Conservation (phyloP, 2,329 filamentous ascomycete species). For the Fusarium sp. region DNA sequence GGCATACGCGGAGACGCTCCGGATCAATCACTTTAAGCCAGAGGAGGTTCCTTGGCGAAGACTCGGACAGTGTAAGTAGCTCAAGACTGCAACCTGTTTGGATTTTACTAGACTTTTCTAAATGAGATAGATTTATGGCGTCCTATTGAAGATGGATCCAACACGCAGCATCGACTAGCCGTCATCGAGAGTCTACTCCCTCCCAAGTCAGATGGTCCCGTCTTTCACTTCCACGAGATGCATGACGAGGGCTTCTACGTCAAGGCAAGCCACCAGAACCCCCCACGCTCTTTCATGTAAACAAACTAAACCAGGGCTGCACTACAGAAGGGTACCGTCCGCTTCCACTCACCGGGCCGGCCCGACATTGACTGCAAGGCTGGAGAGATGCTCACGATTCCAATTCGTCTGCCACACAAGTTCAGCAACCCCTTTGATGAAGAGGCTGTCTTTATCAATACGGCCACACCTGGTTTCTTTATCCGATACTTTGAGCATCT, state of each 20-base stretch:
- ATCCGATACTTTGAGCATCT: constrained; percentile 39
- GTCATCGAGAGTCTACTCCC: constrained; percentile 34
- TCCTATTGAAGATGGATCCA: constrained; percentile 34
- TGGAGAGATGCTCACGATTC: constrained; percentile 36
- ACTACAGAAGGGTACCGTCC: constrained; percentile 34
- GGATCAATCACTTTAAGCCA: constrained; percentile 37
- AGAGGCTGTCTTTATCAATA: constrained; percentile 40
- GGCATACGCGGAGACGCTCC: constrained; percentile 29
- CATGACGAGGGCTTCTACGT: constrained; percentile 38
- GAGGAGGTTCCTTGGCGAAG: constrained; percentile 35
- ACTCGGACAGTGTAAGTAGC: constrained; percentile 33
- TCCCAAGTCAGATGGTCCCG: constrained; percentile 28
- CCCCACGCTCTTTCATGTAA: not conserved
- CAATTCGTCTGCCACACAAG: constrained; percentile 38
- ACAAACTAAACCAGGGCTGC: not conserved
- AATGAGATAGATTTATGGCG: constrained; percentile 28
- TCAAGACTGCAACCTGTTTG: not conserved
- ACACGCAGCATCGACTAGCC: constrained; percentile 33
- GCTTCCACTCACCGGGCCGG: constrained; percentile 34
- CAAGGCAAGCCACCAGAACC: constrained; percentile 8
- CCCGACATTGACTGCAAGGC: constrained; percentile 35
- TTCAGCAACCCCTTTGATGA: constrained; percentile 42
- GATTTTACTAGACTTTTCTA: not conserved
- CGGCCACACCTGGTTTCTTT: constrained; percentile 35
- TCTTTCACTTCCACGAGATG: constrained; percentile 40